Base-by-base conservation (phyloP, 805 yeast genomes). In the Scheffersomyces coipomensis region DNA sequence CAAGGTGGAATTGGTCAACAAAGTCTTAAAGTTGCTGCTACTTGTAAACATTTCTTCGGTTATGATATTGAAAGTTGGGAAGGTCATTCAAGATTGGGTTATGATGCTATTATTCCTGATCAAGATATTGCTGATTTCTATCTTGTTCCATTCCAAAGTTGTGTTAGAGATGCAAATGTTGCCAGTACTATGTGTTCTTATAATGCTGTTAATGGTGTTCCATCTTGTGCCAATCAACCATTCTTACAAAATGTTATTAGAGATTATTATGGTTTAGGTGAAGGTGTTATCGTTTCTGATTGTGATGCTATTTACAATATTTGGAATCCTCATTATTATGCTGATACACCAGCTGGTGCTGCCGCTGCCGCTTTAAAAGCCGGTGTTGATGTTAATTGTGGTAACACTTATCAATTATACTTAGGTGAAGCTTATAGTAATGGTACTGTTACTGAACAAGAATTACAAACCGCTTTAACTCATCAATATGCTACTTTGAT, bases 1-100 rank as follows among this genome's bases (percentile, higher is more conserved):
- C 44, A 40, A 40, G 44, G 44, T 40, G 44, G 44, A 18, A 27
- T 40, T 33, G 31, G 19, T n/a, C 30, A 22, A 29, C 35, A 32
- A 37, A 11, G 26, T 21, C 24, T 37, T 11, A 35, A 40, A 16
- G 36, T 40, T 17, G 38, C 36, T 18, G 44, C 44, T 11, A 39
- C 39, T 13, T 32, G 38, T 34, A 40, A 40, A 29, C 44, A 40
- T 30, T 40, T 37, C 27, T 22, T 40, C 34, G 44, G 41, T 16
- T 33, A 40, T 19, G 44, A 37, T 22, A 29, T 34, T 19, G 42
- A 39, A 34, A 37, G 38, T 22, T 40, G 44, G 44, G 26, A 29
- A 24, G 21, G 26, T 16, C 35, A 40, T 32, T 29, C 36, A 23
- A 27, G 44, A 33, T 26, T 29, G 24, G 32, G 39, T 37, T 27